Evolutionary conservation across 768 basidiomycete species (phyloP).

Genomic region (Lactarius hatsudake): DNA sequence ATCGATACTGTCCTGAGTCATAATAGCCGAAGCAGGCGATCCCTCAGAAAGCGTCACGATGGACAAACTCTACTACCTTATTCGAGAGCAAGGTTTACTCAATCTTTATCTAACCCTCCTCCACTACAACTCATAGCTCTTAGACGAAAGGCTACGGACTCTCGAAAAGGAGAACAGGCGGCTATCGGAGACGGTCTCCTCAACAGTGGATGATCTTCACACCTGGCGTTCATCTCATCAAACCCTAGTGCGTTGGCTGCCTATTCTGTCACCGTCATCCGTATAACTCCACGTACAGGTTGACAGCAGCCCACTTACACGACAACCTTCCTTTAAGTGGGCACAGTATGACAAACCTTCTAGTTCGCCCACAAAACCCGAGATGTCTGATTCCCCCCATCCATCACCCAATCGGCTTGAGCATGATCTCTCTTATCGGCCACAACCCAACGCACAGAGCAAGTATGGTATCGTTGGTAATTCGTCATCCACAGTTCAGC

Average conservation of each 20-base stretch:
- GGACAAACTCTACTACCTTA: slow-evolving; percentile 61
- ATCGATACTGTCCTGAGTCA: not conserved
- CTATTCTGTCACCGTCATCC: slow-evolving; percentile 35
- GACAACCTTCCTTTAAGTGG: slow-evolving; percentile 89
- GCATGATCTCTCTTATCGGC: slow-evolving; percentile 49
- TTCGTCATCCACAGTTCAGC: slow-evolving; percentile 8
- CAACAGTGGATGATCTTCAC: slow-evolving; percentile 64
- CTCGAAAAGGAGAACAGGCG: slow-evolving; percentile 79
- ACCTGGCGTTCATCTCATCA: slow-evolving; percentile 35
- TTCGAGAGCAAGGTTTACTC: slow-evolving; percentile 71
- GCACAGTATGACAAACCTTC: slow-evolving; percentile 73
- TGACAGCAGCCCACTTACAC: slow-evolving; percentile 49
- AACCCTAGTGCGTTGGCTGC: slow-evolving; percentile 15
- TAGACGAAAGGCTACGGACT: slow-evolving; percentile 64
- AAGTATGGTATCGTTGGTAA: slow-evolving; percentile 16
- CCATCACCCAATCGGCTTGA: slow-evolving; percentile 76
- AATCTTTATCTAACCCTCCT: not conserved
- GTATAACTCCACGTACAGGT: slow-evolving; percentile 22
- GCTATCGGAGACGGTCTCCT: slow-evolving; percentile 58
- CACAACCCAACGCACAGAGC: slow-evolving; percentile 17
- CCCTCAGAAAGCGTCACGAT: slow-evolving; percentile 53
- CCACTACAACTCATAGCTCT: slow-evolving; percentile 12
- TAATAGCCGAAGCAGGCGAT: slow-evolving; percentile 57
- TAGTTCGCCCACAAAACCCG: slow-evolving; percentile 78
- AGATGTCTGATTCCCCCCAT: slow-evolving; percentile 69